Base-by-base conservation (phyloP, 441 rosid species). In the Syzygium syzygioides region DNA sequence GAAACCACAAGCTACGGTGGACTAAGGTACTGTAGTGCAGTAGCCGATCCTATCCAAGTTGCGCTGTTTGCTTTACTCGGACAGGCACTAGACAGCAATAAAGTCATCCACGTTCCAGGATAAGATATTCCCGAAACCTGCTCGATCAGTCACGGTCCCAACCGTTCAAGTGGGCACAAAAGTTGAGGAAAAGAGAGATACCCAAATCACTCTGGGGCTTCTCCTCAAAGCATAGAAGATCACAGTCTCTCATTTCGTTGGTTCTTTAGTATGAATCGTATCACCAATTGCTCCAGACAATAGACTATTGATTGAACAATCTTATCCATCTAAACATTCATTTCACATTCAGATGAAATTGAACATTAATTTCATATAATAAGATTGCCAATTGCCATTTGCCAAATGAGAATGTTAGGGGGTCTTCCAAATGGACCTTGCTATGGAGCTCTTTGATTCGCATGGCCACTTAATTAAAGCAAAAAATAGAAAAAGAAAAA, bases 51-150 rank as follows among this genome's bases (percentile, higher is more conserved):
- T 59, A n/a, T 79, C 93, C 88, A 89, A 89, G 86, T 85, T 91
- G 85, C 18, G 50, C 57, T 86, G 89, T 89, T 91, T 92, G 91
- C 93, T 93, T 91, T 64, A 83, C 79, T 89, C 71, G 57, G 91
- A 90, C 93, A 88, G 23, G 88, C 18, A 86, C 92, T 41, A 25
- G 59, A 90, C 91, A 86, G 56, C 8, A 57, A 30, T 86, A 60
- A 85, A 84, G 86, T 87, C 56, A 64, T 85, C 88, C 79, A 80
- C 45, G 45, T 89, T 87, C 90, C 85, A 68, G 79, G 93, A 90
- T 90, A 92, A 93, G 93, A 92, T 91, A 89, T 91, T 91, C 93
- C 6, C 26, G 20, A n/a, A 34, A 25, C 85, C 84, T 55, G 86
- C 56, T 57, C 50, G 89, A 85, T 85, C 88, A 25, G 30, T 89